A percentile compares a stretch with the other conserved stretches of the same genome.
phyloP scores from a whole-genome alignment of 305 asterid genomes.

The Fraxinus albicans region DNA sequence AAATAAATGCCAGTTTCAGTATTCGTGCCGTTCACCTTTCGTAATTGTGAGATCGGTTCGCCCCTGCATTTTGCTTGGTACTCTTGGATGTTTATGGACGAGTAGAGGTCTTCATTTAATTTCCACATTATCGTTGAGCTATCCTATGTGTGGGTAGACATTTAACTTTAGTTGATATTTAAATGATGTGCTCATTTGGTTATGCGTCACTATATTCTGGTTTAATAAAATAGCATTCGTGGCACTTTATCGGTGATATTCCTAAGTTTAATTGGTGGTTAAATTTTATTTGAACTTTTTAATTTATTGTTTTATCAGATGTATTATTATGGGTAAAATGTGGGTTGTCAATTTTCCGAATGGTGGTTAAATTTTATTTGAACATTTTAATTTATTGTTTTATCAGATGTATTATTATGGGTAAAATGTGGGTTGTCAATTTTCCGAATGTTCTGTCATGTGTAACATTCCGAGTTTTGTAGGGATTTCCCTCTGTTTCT shows the following conservation, averaged over 20 bases:
- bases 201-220: slow-evolving; percentile 7
- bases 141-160: slow-evolving; percentile 22
- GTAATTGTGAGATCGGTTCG: slow-evolving; percentile 4
- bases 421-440: no score
- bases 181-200: not conserved
- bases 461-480: not conserved
- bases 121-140: slow-evolving; percentile 28
- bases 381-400: no score
- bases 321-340: not conserved
- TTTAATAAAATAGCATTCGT: slow-evolving; percentile 5
- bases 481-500: not conserved
- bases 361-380: no score
- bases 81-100: slow-evolving; percentile 24
- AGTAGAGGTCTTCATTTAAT: slow-evolving; percentile 26
- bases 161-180: slow-evolving; percentile 26
- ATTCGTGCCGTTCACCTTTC: not conserved
- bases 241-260: not conserved
- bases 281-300: not conserved
- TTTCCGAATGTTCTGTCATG: not conserved
- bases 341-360: not conserved
- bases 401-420: no score
- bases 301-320: no score
- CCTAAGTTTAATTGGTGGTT: not conserved
- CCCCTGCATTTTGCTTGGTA: slow-evolving; percentile 30
- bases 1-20: slow-evolving; percentile 8